Evolutionary conservation across 768 basidiomycete species (phyloP), one percentile per base, ranked within the genome.

Genomic region (Boletus vinaceobasis): DNA sequence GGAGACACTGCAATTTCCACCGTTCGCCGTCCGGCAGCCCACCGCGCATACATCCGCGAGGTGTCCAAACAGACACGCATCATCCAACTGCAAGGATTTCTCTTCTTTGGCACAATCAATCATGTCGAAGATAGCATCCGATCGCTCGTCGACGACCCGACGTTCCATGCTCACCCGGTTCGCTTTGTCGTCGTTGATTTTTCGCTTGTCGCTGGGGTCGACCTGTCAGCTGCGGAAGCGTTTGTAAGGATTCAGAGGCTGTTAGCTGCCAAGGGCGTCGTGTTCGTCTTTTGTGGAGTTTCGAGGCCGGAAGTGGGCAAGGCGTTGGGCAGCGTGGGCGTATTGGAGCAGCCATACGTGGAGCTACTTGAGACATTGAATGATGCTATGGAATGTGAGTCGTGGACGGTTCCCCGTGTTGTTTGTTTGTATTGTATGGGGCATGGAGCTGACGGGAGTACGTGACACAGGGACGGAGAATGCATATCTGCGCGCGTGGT

Each of bases 191-290:
- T 98, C 8, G 77, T 98, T 43, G 95, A 98, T 63, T 80, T 98
- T 32, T 75, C 87, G 32, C 83, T 92, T 32, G 94, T 93, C 1
- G 83, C 82, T 10, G 94, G 95, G 0, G 87, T 98, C 27, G 96
- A 99, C 70, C 87, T 97, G 81, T 95, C 91, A 0, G 84, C 95
- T 4, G 92, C 95, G 1, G 96, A 98, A 65, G 96, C 95, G 0
- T 93, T 98, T 60, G 90, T 98, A 37, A 83, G 96, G 10, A 80
- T 98, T 8, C 93, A 96, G 60, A 80, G 95, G 7, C 65, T 98
- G 9, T 74, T 98, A 29, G 76, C 81, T 5, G 82, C 82, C 3
- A 88, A 87, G 64, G 77, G 77, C n/a, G 87, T 98, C 50, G 80
- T 87, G 1, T 77, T 99, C 21, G 91, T 98, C 21, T 83, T 99